Evolutionary conservation across 2,329 filamentous ascomycete genomes (phyloP).

Genomic region (Trichoderma polysporum): DNA sequence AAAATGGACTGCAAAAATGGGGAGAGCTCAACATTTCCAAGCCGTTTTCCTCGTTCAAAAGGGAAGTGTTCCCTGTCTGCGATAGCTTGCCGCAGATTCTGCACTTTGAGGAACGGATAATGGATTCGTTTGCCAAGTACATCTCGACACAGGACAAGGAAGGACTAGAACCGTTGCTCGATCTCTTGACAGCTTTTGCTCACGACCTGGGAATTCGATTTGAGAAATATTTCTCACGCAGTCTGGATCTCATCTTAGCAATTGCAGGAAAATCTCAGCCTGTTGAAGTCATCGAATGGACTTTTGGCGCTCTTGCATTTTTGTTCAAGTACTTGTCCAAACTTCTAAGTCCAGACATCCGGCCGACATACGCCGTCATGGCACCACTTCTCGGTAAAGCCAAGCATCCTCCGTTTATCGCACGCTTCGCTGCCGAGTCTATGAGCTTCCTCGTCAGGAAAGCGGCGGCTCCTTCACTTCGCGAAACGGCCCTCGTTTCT

Average conservation of each 20-base stretch:
- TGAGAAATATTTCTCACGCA: slow-evolving; percentile 79
- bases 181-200: slow-evolving; percentile 89
- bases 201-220: slow-evolving; percentile 86
- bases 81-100: slow-evolving; percentile 91
- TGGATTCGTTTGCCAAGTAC: slow-evolving; percentile 71
- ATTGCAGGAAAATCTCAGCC: slow-evolving; percentile 76
- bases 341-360: slow-evolving; percentile 79
- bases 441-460: slow-evolving; percentile 93
- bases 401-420: slow-evolving; percentile 80
- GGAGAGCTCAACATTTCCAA: slow-evolving; percentile 85
- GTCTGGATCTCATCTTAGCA: slow-evolving; percentile 71
- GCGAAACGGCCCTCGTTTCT: slow-evolving; percentile 67
- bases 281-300: slow-evolving; percentile 95
- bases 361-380: slow-evolving; percentile 81
- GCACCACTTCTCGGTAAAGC: slow-evolving; percentile 80
- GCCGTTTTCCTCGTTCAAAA: slow-evolving; percentile 73
- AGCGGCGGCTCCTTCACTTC: slow-evolving; percentile 73
- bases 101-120: slow-evolving; percentile 83
- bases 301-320: slow-evolving; percentile 90
- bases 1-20: slow-evolving; percentile 82
- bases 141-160: slow-evolving; percentile 76
- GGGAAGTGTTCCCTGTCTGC: slow-evolving; percentile 72
- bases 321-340: slow-evolving; percentile 96
- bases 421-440: slow-evolving; percentile 89
- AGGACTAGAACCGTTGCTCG: slow-evolving; percentile 80